Evolutionary conservation across 768 basidiomycete genomes (phyloP).

Genomic region (Lactarius evosmus): DNA sequence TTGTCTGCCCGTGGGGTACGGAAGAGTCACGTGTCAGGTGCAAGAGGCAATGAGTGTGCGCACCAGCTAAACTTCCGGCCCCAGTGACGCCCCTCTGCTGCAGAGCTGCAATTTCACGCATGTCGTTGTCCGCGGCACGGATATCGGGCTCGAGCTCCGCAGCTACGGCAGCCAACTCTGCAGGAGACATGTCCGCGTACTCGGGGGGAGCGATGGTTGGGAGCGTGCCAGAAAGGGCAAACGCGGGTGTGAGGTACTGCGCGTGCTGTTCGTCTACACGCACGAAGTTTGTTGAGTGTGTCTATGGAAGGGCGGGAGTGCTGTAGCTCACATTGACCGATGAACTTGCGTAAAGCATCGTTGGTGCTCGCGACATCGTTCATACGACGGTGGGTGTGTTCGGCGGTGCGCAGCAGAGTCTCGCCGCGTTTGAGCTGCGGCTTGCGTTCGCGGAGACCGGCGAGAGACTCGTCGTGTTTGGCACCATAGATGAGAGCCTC

Average conservation of each 20-base stretch:
- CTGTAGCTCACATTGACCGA: slow-evolving; percentile 61
- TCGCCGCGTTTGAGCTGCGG: slow-evolving; percentile 48
- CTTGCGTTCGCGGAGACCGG: slow-evolving; percentile 40
- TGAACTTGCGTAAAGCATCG: slow-evolving; percentile 71
- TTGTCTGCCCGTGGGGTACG: slow-evolving; percentile 44
- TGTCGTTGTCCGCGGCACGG: slow-evolving; percentile 76
- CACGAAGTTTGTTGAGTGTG: neutral
- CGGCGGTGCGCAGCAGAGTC: slow-evolving; percentile 56
- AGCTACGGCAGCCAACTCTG: slow-evolving; percentile 67
- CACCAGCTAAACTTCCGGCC: slow-evolving; percentile 69
- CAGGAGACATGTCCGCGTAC: slow-evolving; percentile 61
- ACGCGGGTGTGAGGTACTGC: slow-evolving; percentile 68
- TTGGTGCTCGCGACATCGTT: slow-evolving; percentile 59
- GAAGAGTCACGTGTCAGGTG: neutral
- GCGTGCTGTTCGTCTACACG: slow-evolving; percentile 73
- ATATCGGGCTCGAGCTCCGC: slow-evolving; percentile 82
- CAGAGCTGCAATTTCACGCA: slow-evolving; percentile 70
- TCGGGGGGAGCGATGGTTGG: slow-evolving; percentile 44
- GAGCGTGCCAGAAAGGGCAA: slow-evolving; percentile 65
- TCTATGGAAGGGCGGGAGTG: slow-evolving; percentile 28
- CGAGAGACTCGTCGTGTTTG: slow-evolving; percentile 40
- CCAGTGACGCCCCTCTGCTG: slow-evolving; percentile 68
- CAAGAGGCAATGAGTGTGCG: neutral
- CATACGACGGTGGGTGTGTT: slow-evolving; percentile 57
- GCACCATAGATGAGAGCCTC: slow-evolving; percentile 74